phyloP scores from a whole-genome alignment of 352 stramenopile species.

The Phytopythium montanum region DNA sequence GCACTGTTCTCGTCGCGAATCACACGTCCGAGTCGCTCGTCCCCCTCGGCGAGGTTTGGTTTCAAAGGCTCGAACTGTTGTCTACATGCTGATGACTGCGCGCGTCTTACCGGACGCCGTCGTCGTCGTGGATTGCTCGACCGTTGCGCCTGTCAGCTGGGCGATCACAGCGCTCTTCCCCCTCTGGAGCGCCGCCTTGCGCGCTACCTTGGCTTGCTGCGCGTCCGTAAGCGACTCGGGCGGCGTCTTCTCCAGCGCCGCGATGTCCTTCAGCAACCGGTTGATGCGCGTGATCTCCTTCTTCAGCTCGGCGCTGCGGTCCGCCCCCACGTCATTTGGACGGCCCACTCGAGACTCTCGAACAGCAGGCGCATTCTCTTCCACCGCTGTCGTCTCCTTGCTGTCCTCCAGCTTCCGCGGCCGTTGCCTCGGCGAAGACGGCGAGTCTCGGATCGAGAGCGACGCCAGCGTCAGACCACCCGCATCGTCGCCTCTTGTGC shows the following conservation, averaged over 20 bases:
- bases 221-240: constrained; percentile 24
- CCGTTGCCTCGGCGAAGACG: background rate
- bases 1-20: background rate
- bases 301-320: constrained; percentile 13
- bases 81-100: constrained; percentile 3
- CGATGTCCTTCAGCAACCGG: constrained; percentile 33
- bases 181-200: constrained; percentile 34
- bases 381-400: background rate
- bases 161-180: constrained; percentile 37
- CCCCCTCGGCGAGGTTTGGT: background rate
- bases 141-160: constrained; percentile 36
- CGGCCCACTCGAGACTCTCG: background rate
- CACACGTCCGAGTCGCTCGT: background rate
- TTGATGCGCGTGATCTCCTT: constrained; percentile 46
- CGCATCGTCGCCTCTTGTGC: background rate
- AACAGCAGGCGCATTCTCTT: too few relatives aligned
- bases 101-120: constrained; percentile 1
- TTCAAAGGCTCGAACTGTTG: too few relatives aligned
- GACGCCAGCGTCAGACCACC: constrained; percentile 3
- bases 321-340: background rate
- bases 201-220: constrained; percentile 25
- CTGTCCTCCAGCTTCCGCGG: constrained; percentile 8
- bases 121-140: constrained; percentile 31
- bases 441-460: background rate
- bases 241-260: constrained; percentile 14